These are phyloP conservation scores for Chaetomium strumarium DNA, from an alignment of 2,329 filamentous ascomycete species.

Conservation along the genomic window DNA sequence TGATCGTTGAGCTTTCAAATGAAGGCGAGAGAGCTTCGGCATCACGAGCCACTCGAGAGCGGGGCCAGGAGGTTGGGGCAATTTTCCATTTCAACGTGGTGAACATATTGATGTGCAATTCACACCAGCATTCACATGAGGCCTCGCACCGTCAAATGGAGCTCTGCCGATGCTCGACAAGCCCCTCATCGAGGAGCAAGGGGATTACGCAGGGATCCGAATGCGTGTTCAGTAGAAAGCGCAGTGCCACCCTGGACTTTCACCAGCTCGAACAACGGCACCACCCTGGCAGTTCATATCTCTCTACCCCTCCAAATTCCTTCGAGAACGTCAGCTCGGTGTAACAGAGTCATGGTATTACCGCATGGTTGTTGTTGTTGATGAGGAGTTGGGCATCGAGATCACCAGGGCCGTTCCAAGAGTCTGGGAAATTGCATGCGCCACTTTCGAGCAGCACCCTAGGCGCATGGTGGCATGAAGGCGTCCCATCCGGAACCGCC, in stretches of 20 bases:
- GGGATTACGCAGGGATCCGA: neutral
- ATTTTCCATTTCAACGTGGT: neutral
- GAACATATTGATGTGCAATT: neutral
- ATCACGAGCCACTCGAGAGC: constrained; percentile 11
- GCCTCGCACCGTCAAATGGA: neutral
- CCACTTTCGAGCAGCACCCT: neutral
- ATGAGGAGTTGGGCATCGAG: neutral
- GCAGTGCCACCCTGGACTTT: too few species aligned
- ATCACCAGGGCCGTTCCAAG: constrained; percentile 1
- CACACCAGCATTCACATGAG: neutral
- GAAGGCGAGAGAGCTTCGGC: constrained; percentile 1
- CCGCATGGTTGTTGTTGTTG: neutral
- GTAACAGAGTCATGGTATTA: neutral
- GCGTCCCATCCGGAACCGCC: constrained; percentile 1
- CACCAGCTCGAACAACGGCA: too few species aligned
- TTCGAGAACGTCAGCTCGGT: neutral
- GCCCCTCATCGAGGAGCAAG: neutral
- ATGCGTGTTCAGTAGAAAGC: too few species aligned
- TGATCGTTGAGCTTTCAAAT: constrained; percentile 13
- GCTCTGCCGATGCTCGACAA: neutral
- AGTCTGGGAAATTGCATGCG: constrained; percentile 12
- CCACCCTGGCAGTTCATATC: too few species aligned
- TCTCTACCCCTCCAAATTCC: too few species aligned
- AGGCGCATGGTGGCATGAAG: constrained; percentile 1
- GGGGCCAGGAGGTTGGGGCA: constrained; percentile 3